A percentile compares a stretch with the other conserved stretches of the same genome.
These are phyloP conservation scores for Ascoidea asiatica DNA, from an alignment of 805 yeast genomes.

Conservation along the genomic window DNA sequence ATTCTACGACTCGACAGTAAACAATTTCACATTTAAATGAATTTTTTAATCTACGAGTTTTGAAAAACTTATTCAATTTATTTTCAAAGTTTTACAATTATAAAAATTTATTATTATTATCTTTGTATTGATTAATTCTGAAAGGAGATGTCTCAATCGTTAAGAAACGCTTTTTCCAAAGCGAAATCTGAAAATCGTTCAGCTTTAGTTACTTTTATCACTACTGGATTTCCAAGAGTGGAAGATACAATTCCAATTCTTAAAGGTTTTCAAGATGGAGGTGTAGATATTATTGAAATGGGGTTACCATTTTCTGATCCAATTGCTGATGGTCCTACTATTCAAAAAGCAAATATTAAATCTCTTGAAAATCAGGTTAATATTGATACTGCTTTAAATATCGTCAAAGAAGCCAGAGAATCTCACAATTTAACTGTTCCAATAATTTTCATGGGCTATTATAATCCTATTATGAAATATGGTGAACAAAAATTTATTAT, in stretches of 20 bases:
- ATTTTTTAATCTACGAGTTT: too few relatives aligned
- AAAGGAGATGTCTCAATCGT: not conserved
- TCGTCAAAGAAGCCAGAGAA: slow-evolving; percentile 63
- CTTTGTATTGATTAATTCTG: too few relatives aligned
- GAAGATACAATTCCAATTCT: slow-evolving; percentile 82
- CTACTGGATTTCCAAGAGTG: slow-evolving; percentile 86
- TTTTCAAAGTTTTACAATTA: too few relatives aligned
- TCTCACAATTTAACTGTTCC: slow-evolving; percentile 75
- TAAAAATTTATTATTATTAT: too few relatives aligned
- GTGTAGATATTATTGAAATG: slow-evolving; percentile 87
- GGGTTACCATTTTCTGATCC: slow-evolving; percentile 98
- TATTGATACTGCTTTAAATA: slow-evolving; percentile 50
- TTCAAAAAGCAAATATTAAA: slow-evolving; percentile 74
- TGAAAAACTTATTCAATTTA: too few relatives aligned
- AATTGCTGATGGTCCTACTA: slow-evolving; percentile 97
- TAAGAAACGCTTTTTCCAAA: not conserved
- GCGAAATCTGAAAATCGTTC: slow-evolving; percentile 35
- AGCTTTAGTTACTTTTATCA: slow-evolving; percentile 83
- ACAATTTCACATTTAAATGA: too few relatives aligned
- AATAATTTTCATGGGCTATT: slow-evolving; percentile 91
- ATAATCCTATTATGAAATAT: slow-evolving; percentile 80
- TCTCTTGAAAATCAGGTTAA: slow-evolving; percentile 80
- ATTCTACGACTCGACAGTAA: too few relatives aligned
- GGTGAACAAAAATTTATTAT: slow-evolving; percentile 77
- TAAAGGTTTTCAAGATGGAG: slow-evolving; percentile 86